Base-by-base conservation (phyloP, 1,284 basidiomycete genomes). In the Ustilago esculenta region DNA sequence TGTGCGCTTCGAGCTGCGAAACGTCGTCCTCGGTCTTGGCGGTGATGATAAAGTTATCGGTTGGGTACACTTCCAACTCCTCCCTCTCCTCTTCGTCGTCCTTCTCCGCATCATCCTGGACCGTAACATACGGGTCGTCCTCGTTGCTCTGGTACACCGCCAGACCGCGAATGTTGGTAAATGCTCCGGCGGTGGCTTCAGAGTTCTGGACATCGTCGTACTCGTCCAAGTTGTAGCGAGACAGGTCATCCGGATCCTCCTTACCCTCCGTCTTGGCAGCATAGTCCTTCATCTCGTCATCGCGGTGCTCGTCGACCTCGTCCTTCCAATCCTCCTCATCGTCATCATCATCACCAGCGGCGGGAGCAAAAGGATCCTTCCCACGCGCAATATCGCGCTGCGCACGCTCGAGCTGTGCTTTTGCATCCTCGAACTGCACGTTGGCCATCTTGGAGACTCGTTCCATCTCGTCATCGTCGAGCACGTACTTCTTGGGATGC, bases 1-100 rank as follows among this genome's bases (percentile, higher is more conserved):
- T 53, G 51, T 81, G 75, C 14, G 73, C 77, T 54, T 98, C 96
- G 59, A 98, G 87, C 73, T 96, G 92, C 1, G 95, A 96, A 49
- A 98, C 88, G 63, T 98, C 94, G 83, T 97, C 93, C 80, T 96
- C 92, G 0, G 96, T 98, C 87, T 95, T 96, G 27, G 94, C 94
- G 17, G 89, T 85, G 37, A 98, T 89, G 69, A 99, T 84, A 65
- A 99, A 86, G 81, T 96, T 97, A 85, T 99, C 96, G 10, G 90
- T 89, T 0, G 93, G 90, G 10, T 91, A 85, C 48, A 99, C 84
- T 83, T 96, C 91, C 30, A 98, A 88, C 72, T 97, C 94, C 84
- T 92, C 88, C 27, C 91, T 88, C 82, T 98, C 94, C 45, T 90
- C 86, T n/a, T 73, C 75, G 17, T 89, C 90, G 43, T 92, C 90